Evolutionary conservation across 306 rosid genomes (phyloP).

Genomic region (Begonia masoniana): DNA sequence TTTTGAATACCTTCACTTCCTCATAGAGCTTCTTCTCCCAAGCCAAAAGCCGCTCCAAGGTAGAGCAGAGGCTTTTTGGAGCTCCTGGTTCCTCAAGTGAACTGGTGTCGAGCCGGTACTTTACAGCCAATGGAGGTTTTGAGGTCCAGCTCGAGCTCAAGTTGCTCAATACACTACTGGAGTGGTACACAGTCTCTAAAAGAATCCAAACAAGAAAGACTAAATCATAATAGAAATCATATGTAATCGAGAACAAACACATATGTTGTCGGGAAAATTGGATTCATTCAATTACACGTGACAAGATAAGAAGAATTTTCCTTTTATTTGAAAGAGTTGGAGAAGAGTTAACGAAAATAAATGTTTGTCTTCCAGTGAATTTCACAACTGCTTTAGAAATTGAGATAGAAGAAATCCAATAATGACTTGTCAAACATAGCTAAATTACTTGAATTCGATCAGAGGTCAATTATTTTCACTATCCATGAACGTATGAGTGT

Average conservation of each 20-base stretch:
- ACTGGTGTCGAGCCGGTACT: constrained; percentile 60
- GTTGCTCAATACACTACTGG: constrained; percentile 71
- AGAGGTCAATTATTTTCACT: too few relatives aligned
- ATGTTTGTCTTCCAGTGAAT: too few relatives aligned
- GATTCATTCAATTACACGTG: neutral
- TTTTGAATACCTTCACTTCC: constrained; percentile 64
- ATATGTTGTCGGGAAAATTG: neutral
- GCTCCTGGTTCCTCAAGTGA: constrained; percentile 50
- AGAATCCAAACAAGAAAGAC: constrained; percentile 4
- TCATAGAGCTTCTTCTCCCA: constrained; percentile 98
- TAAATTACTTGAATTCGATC: neutral
- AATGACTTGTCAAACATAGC: too few relatives aligned
- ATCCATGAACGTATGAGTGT: too few relatives aligned
- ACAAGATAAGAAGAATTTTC: too few relatives aligned
- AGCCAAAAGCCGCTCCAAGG: constrained; percentile 80
- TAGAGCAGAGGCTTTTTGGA: constrained; percentile 72
- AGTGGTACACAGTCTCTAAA: constrained; percentile 94
- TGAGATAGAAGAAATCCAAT: too few relatives aligned
- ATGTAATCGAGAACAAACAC: neutral
- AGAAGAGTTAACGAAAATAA: too few relatives aligned
- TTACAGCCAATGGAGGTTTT: constrained; percentile 87
- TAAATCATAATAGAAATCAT: constrained; percentile 1
- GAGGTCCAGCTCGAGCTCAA: constrained; percentile 94
- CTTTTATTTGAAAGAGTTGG: too few relatives aligned
- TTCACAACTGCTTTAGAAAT: too few relatives aligned